Evolutionary conservation across 1,284 basidiomycete genomes (phyloP).

Genomic region (Sanghuangporus sanghuang): DNA sequence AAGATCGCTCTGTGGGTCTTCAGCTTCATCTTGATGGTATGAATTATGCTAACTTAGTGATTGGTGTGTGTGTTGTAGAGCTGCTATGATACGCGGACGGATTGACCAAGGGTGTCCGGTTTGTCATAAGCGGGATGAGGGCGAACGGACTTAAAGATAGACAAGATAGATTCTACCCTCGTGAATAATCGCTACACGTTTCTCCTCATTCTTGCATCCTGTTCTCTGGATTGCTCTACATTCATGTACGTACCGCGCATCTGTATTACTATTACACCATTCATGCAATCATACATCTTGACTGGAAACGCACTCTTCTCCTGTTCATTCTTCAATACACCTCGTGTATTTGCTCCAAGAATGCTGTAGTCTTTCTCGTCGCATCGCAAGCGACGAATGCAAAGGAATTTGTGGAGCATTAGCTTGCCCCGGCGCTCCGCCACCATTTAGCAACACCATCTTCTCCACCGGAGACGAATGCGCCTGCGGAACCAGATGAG

Average conservation of each 20-base stretch:
- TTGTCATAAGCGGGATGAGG: conserved; percentile 57
- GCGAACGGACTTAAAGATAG: conserved; percentile 31
- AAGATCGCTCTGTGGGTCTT: conserved; percentile 70
- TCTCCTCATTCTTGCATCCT: background rate
- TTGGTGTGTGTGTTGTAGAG: conserved; percentile 35
- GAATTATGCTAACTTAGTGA: background rate
- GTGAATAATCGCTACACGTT: background rate
- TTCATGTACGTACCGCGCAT: background rate
- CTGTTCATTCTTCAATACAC: no score
- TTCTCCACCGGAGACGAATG: conserved; percentile 78
- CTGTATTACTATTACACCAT: background rate
- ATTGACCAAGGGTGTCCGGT: conserved; percentile 71
- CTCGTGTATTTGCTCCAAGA: no score
- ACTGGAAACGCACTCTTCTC: no score
- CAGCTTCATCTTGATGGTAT: background rate
- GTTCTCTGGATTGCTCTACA: background rate
- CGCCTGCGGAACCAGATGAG: conserved; percentile 48
- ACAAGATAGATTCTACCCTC: background rate
- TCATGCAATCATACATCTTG: background rate
- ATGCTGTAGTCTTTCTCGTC: background rate
- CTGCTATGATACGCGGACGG: conserved; percentile 63
- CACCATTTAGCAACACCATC: conserved; percentile 77
- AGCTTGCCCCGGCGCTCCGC: conserved; percentile 56
- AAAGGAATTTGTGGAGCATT: background rate
- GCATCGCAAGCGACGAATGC: background rate